Base-by-base conservation (phyloP, 805 yeast genomes). In the Komagataella ulmi region DNA sequence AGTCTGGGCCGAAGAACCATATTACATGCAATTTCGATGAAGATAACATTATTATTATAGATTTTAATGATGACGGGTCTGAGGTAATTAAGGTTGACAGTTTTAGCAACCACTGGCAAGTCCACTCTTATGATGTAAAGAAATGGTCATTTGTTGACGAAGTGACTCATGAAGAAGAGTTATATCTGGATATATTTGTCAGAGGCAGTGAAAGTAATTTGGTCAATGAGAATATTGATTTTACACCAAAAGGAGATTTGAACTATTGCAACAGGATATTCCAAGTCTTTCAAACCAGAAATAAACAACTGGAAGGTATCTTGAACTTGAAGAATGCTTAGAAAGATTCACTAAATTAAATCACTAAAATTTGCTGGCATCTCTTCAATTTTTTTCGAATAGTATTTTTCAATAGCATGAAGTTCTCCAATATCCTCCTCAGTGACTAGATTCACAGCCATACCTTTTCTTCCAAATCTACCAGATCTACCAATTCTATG, bases 401-500 rank as follows among this genome's bases (percentile, higher is more conserved):
- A 91, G 74, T 82, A 88, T 67, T 76, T 83, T 74, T 91, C 97
- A 58, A 93, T 81, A 67, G 86, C 96, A 66, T 85, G 81, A 73
- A 90, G 74, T 65, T 77, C 77, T 57, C 77, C 75, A 57, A 76
- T 76, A 66, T 91, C 97, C 52, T 81, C 82, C 56, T 75, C 77
- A 50, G 98, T 90, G 61, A 90, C 83, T 64, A 91, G 86, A 76
- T 90, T 93, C 67, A 91, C 86, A 55, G 98, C 97, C 56, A 88
- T 91, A 76, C 99, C 99, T 74, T 90, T 91, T 71, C 99, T 81
- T 67, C 99, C 99, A 76, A 91, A 91, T 71, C 99, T 83, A 64
- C 99, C 99, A 61, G 95, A 88, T 74, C 99, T 83, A 70, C 99
- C 99, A 63, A 91, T 95, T 74, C 99, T 81, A 74, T 91, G 99